Conservation (phyloP, 1,139 yeast species). For the Hyphopichia buzzinii region DNA sequence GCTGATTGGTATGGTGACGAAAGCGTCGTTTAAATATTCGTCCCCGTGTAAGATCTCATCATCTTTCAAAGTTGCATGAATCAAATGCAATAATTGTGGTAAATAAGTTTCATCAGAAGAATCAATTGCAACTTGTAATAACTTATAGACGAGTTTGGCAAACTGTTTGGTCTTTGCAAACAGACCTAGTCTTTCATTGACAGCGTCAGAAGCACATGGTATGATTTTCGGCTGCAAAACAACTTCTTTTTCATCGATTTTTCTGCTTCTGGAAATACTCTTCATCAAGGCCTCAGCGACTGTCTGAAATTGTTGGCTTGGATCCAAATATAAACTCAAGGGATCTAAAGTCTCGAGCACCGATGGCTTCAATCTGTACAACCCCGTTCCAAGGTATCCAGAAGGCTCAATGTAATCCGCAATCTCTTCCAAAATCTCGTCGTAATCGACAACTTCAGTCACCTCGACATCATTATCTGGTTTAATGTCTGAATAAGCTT, state of each 20-base stretch:
- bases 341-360: conserved; percentile 36
- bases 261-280: conserved; percentile 23
- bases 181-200: conserved; percentile 41
- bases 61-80: conserved; percentile 64
- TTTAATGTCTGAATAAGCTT: conserved; percentile 50
- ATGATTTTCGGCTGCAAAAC: conserved; percentile 35
- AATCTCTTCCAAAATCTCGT: conserved; percentile 33
- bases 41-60: conserved; percentile 44
- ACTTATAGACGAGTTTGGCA: conserved; percentile 56
- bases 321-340: conserved; percentile 33
- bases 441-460: conserved; percentile 34
- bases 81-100: conserved; percentile 59
- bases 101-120: conserved; percentile 52
- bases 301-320: conserved; percentile 29
- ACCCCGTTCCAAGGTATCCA: conserved; percentile 39
- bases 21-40: conserved; percentile 39
- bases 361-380: conserved; percentile 45
- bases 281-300: conserved; percentile 32
- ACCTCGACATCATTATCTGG: conserved; percentile 35
- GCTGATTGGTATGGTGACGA: conserved; percentile 54
- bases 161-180: conserved; percentile 53
- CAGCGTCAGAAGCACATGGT: conserved; percentile 36
- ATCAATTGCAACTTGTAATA: conserved; percentile 51
- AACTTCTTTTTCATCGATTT: conserved; percentile 39
- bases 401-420: conserved; percentile 45